Evolutionary conservation across 768 basidiomycete species (phyloP), one percentile per base, ranked within the genome.

Genomic region (Vishniacozyma victoriae): DNA sequence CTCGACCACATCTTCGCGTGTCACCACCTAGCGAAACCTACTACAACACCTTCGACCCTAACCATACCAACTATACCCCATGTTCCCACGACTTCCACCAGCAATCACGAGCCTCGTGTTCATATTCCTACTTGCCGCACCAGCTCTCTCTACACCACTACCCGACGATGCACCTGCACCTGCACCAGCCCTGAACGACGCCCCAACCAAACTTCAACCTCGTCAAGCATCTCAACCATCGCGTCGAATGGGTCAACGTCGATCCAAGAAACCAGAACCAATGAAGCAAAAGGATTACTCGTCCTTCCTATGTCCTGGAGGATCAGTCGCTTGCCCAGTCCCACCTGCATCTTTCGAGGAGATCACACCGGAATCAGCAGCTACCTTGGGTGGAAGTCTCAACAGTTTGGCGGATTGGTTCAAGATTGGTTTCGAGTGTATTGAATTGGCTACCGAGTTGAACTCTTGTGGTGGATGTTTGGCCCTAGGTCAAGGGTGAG

Each of bases 401-500:
- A 57, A 62, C 24, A 57, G 49, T 11, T 37, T 73, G 29, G 64
- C 66, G 26, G 67, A 70, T 46, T 73, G 72, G 71, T 71, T 73
- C 60, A 69, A 57, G 39, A 50, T 68, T 20, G 72, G 71, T 12
- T 73, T 73, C 51, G 72, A 73, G 48, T 73, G 72, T 44, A 48
- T 72, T 26, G 71, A 72, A 26, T 40, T 67, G n/a, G 64, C 61
- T 19, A 60, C 56, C n/a, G 72, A 73, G 46, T 46, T 64, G 41
- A 65, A 62, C 23, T 64, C 57, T 36, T 73, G 72, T 52, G 72
- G 72, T 16, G 72, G 70, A 15, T 73, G 72, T 57, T 51, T 67
- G 23, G 57, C 60, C 4, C 50, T 73, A 14, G 70, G 69, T 25
- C 20, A 49, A 22, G 71, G 71, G 69, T 71, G 44, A 56, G 71